phyloP scores from a whole-genome alignment of 441 rosid species.

The Syzygium syzygioides region DNA sequence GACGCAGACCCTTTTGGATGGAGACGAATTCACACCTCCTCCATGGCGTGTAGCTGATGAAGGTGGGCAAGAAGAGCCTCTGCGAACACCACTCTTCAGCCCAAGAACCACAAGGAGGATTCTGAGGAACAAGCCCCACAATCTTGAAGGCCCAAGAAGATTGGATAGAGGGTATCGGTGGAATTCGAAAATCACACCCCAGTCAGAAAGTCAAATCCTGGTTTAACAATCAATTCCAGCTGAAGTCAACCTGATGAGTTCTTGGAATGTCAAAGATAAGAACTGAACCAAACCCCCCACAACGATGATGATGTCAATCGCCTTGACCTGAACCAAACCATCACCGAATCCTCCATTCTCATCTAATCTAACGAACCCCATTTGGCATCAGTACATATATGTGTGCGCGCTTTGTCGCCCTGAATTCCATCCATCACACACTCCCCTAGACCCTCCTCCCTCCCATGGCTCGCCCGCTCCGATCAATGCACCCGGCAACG shows the following conservation, averaged over 20 bases:
- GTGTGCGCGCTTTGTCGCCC: background rate
- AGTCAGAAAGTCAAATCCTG: background rate
- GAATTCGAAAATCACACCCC: background rate
- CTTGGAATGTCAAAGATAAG: conserved; percentile 9
- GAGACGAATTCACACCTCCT: background rate
- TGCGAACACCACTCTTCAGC: background rate
- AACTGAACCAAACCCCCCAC: conserved; percentile 25
- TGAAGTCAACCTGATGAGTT: background rate
- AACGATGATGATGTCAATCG: background rate
- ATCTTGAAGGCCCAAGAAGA: background rate
- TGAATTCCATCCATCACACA: background rate
- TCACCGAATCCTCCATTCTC: conserved; percentile 19
- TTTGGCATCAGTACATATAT: conserved; percentile 4
- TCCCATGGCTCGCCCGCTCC: conserved; percentile 50
- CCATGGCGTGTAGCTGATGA: background rate
- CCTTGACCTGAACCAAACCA: background rate
- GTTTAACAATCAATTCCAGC: background rate
- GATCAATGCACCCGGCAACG: background rate
- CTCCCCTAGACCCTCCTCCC: background rate
- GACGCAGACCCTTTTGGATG: background rate
- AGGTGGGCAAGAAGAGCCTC: background rate
- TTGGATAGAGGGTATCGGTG: background rate
- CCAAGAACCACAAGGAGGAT: background rate
- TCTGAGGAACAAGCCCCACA: background rate
- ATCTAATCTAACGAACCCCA: conserved; percentile 39